Evolutionary conservation across 208 protist species (phyloP), one percentile per base, ranked within the genome.

Genomic region (Trypanosoma grayi): DNA sequence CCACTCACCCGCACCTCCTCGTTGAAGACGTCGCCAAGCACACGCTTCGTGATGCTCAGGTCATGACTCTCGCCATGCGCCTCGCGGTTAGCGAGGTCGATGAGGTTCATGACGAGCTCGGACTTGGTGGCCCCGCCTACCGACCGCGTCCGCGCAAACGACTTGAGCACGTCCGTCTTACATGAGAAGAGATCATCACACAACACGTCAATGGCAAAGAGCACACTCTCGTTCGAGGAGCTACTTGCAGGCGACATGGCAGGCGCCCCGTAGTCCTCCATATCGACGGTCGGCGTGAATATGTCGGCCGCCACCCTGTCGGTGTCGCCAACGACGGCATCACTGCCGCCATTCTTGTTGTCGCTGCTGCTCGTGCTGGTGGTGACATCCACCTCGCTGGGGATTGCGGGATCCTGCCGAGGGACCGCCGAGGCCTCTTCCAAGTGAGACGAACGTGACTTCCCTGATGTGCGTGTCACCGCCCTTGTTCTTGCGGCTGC

Each of bases 151-250:
- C 90, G 83, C 14, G 84, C 79, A 58, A 93, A 95, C 25, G 69
- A 79, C 28, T 76, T 75, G 39, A 95, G 61, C 8, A 95, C 90
- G 30, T 86, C 77, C 7, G 80, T 89, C 52, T 93, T 93, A 60
- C 86, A 93, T 51, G 83, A 85, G 43, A 90, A 93, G 41, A 95
- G 64, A 54, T 95, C 90, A 57, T 95, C 90, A 56, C 85, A 93
- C 24, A 95, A 75, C 60, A 92, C 73, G 57, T 95, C 90, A 43
- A 93, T 79, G 7, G 77, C 60, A 20, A 73, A 71, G 3, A 95
- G 76, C 0, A 95, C 73, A 22, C 43, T 54, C 54, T 92, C 82
- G 46, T 73, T 56, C 25, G 51, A 62, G 11, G 7, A 40, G n/a
- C 41, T 43, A n/a, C 30, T 53, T n/a, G 30, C 33, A 24, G 59